These are phyloP conservation scores for Xerocomellus dryophilus DNA, from an alignment of 768 basidiomycete species.

Conservation along the genomic window DNA sequence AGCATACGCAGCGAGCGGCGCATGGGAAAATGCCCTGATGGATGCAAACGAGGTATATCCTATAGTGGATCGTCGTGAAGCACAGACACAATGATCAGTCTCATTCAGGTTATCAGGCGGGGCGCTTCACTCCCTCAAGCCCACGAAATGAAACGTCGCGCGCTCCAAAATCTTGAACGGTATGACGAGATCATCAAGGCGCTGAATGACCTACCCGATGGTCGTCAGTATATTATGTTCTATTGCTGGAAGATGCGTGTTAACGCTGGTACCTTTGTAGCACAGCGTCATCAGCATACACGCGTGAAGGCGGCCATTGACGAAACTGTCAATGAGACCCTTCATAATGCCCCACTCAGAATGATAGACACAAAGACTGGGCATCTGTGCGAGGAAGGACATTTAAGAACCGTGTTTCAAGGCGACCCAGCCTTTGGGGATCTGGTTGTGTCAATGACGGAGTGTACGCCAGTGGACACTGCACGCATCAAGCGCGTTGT, in stretches of 20 bases:
- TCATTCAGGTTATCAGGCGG: not conserved
- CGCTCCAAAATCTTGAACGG: not conserved
- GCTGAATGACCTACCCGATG: not conserved
- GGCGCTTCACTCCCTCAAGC: not conserved
- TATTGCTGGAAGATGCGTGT: not conserved
- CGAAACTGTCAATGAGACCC: not conserved
- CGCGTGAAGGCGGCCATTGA: not conserved
- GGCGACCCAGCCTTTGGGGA: not conserved
- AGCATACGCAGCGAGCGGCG: not conserved
- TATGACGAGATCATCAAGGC: not conserved
- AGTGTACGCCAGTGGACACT: not conserved
- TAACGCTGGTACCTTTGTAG: not conserved
- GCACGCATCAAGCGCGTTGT: slow-evolving; percentile 1
- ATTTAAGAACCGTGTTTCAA: not conserved
- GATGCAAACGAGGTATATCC: slow-evolving; percentile 7
- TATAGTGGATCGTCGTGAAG: not conserved
- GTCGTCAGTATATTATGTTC: not conserved
- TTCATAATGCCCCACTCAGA: slow-evolving; percentile 1
- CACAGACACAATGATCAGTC: not conserved
- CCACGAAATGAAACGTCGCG: slow-evolving; percentile 1
- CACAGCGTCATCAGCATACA: not conserved
- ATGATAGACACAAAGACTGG: slow-evolving; percentile 14
- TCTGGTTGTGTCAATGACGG: not conserved
- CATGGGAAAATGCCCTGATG: slow-evolving; percentile 6
- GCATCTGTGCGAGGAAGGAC: not conserved